Conservation (phyloP, 352 stramenopile genomes). For the Pythium chondricola region DNA sequence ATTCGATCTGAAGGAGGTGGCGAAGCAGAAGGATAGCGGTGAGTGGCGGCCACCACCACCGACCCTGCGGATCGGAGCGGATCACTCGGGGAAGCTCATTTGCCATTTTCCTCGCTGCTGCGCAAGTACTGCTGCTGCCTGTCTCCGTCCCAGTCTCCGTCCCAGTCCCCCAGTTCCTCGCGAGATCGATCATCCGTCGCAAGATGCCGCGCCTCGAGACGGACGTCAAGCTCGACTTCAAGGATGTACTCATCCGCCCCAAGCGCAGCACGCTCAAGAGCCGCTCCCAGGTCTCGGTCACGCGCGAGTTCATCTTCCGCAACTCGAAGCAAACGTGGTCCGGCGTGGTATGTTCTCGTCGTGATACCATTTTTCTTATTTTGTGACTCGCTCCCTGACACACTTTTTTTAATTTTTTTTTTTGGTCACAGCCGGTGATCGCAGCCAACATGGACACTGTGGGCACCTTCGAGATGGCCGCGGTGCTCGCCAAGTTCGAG, state of each 20-base stretch:
- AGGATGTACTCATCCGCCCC: conserved; percentile 92
- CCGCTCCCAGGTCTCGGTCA: conserved; percentile 75
- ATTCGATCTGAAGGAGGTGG: no score
- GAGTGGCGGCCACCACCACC: no score
- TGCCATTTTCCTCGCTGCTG: conserved; percentile 19
- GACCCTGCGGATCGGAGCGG: background rate
- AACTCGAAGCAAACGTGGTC: conserved; percentile 76
- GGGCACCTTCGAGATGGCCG: conserved; percentile 88
- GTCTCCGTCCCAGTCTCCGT: background rate
- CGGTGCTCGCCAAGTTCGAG: conserved; percentile 66
- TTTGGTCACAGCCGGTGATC: no score
- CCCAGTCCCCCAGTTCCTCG: background rate
- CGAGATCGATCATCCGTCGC: background rate
- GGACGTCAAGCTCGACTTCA: conserved; percentile 90
- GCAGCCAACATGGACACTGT: conserved; percentile 92
- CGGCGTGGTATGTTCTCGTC: no score
- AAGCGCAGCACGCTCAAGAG: conserved; percentile 90
- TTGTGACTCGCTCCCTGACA: no score
- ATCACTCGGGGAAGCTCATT: conserved; percentile 11
- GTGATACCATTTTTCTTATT: conserved; percentile 12
- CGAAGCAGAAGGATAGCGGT: no score
- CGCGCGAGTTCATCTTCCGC: conserved; percentile 62
- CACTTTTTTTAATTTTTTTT: no score
- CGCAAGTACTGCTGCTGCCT: conserved; percentile 11
- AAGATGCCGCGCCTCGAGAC: conserved; percentile 86